phyloP scores from a whole-genome alignment of 768 basidiomycete genomes.

The Auriscalpium orientale region DNA sequence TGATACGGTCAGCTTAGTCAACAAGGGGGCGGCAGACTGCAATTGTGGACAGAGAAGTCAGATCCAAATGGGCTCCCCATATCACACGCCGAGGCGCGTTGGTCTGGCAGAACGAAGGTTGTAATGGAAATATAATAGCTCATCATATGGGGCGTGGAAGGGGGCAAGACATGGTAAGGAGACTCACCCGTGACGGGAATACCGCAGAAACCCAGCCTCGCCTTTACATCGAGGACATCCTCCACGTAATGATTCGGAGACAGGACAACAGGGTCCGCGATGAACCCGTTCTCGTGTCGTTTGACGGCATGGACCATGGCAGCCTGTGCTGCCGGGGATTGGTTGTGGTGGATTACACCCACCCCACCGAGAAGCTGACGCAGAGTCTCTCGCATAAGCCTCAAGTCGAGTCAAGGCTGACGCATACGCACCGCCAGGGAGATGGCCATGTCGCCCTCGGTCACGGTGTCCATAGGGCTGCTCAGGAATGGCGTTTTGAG shows the following conservation, averaged over 20 bases:
- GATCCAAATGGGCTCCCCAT: slow-evolving; percentile 47
- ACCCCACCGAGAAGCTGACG: slow-evolving; percentile 83
- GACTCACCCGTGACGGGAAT: slow-evolving; percentile 95
- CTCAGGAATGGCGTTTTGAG: slow-evolving; percentile 96
- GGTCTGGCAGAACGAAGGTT: slow-evolving; percentile 90
- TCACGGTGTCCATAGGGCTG: slow-evolving; percentile 99
- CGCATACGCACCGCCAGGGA: slow-evolving; percentile 66
- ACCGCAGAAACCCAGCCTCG: slow-evolving; percentile 86
- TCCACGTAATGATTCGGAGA: slow-evolving; percentile 71
- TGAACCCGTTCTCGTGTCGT: slow-evolving; percentile 98
- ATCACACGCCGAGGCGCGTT: slow-evolving; percentile 66
- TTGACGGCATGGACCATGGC: slow-evolving; percentile 98
- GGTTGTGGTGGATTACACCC: slow-evolving; percentile 98
- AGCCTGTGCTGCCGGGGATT: slow-evolving; percentile 75
- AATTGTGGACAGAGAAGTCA: not conserved
- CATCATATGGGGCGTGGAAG: slow-evolving; percentile 30
- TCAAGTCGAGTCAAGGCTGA: too few relatives aligned
- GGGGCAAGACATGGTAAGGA: slow-evolving; percentile 2
- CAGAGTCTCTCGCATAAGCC: not conserved
- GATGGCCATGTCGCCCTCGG: slow-evolving; percentile 91
- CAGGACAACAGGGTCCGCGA: slow-evolving; percentile 87
- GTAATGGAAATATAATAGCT: slow-evolving; percentile 26
- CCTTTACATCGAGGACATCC: slow-evolving; percentile 91
- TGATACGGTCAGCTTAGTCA: slow-evolving; percentile 18
- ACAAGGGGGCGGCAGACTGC: slow-evolving; percentile 2